Base-by-base conservation (phyloP, 768 basidiomycete species). In the Fistulinella prunicolor region DNA sequence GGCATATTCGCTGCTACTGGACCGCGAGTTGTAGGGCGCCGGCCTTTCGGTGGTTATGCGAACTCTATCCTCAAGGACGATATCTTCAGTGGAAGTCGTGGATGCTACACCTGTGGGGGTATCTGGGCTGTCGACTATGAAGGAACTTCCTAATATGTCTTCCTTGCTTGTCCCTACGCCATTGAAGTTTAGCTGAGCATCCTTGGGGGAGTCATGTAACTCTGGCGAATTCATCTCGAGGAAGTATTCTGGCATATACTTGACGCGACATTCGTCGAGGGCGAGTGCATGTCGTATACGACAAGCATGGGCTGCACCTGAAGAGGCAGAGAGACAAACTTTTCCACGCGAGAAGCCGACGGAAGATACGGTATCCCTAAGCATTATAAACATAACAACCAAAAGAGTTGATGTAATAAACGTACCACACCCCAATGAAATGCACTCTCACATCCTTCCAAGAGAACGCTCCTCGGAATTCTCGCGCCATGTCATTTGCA, bases 341-440 rank as follows among this genome's bases (percentile, higher is more conserved):
- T 71, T 70, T 2, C 75, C 52, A 34, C 49, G 73, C 45, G 82
- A 69, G 34, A 80, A 40, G 10, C 81, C 81, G 20, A 84, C 80
- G 0, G 81, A 83, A 34, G 76, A 74, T 7, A 85, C 82, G 2
- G 82, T 84, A 49, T 85, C 83, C 80, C 82, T 83, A 45, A 24
- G 24, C 16, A 3, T 24, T 37, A 8, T 30, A 9, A 23, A 19
- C 28, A 12, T 24, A 17, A 29, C 9, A 16, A 10, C 22, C 1
- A 6, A 26, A 4, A 29, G 56, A n/a, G 21, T 53, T 5, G 17
- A 44, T 14, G 13, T 9, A 22, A 42, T 10, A 12, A 37, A 54
- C 77, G 4, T 49, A 76, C 77, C 75, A 79, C 10, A 75, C 72
- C 1, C 79, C 79, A 23, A 80, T 62, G 46, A 79, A 79, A 23